phyloP scores from a whole-genome alignment of 2,329 filamentous ascomycete species.

The Endocalyx cinctus region DNA sequence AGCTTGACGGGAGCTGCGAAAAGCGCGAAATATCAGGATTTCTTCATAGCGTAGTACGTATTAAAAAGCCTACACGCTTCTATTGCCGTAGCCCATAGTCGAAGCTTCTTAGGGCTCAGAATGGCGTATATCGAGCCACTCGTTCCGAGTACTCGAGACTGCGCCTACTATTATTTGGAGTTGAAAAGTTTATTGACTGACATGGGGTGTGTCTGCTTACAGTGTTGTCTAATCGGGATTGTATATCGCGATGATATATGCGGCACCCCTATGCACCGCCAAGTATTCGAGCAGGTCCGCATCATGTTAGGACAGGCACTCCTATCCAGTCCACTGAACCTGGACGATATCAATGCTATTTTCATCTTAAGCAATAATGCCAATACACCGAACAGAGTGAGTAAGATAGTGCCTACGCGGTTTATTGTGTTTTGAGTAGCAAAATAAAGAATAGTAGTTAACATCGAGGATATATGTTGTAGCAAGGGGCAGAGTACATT shows the following conservation, averaged over 20 bases:
- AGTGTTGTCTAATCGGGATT: conserved; percentile 34
- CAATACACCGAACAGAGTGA: conserved; percentile 23
- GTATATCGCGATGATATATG: conserved; percentile 28
- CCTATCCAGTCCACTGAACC: conserved; percentile 32
- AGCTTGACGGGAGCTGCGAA: too few species aligned
- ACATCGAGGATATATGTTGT: neutral
- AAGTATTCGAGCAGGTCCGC: conserved; percentile 35
- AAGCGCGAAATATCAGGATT: too few species aligned
- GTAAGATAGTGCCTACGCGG: too few species aligned
- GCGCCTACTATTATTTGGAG: too few species aligned
- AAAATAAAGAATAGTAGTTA: neutral
- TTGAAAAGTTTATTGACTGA: too few species aligned
- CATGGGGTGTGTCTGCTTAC: neutral
- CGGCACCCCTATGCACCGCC: conserved; percentile 26
- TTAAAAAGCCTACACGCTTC: too few species aligned
- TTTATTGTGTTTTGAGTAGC: neutral
- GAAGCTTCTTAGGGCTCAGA: too few species aligned
- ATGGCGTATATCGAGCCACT: too few species aligned
- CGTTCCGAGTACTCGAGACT: too few species aligned
- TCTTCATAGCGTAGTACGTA: too few species aligned
- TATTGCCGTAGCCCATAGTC: too few species aligned
- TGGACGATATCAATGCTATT: conserved; percentile 37
- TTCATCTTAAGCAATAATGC: conserved; percentile 34
- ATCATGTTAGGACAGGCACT: conserved; percentile 34
- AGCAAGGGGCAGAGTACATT: conserved; percentile 33